These are phyloP conservation scores for Decorospora gaudefroyi DNA, from an alignment of 2,329 filamentous ascomycete species.

Conservation along the genomic window DNA sequence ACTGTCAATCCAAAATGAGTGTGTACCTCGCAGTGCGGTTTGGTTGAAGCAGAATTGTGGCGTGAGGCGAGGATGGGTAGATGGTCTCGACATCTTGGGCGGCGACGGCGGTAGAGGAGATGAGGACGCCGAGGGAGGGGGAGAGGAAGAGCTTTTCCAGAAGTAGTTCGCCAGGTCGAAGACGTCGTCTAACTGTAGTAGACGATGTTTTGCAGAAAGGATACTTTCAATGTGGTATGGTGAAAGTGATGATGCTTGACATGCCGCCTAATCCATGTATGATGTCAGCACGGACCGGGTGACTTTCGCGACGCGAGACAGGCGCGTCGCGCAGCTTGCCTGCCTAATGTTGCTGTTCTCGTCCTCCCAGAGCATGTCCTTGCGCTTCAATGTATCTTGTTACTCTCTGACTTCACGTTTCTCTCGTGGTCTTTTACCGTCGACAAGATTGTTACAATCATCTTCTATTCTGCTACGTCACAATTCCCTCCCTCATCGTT, in stretches of 20 bases:
- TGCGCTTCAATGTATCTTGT: constrained; percentile 36
- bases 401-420: constrained; percentile 16
- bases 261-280: constrained; percentile 27
- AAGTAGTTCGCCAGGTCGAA: constrained; percentile 39
- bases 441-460: constrained; percentile 13
- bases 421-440: neutral
- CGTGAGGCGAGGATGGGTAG: constrained; percentile 49
- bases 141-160: constrained; percentile 34
- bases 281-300: constrained; percentile 40
- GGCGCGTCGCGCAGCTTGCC: constrained; percentile 35
- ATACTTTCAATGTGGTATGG: constrained; percentile 6
- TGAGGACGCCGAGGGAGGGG: constrained; percentile 12
- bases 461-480: constrained; percentile 7
- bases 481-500: constrained; percentile 10
- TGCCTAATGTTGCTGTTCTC: constrained; percentile 22
- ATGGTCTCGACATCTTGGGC: constrained; percentile 49
- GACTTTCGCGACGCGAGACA: constrained; percentile 31
- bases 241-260: constrained; percentile 17
- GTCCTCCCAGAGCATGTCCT: constrained; percentile 37
- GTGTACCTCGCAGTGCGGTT: constrained; percentile 54
- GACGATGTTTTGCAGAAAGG: neutral
- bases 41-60: constrained; percentile 59
- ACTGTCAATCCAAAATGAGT: constrained; percentile 4
- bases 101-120: constrained; percentile 9
- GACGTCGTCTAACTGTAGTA: neutral